Evolutionary conservation across 371 early-diverging fungal genomes (phyloP), one percentile per base, ranked within the genome.

Genomic region (Haplosporangium sp.): DNA sequence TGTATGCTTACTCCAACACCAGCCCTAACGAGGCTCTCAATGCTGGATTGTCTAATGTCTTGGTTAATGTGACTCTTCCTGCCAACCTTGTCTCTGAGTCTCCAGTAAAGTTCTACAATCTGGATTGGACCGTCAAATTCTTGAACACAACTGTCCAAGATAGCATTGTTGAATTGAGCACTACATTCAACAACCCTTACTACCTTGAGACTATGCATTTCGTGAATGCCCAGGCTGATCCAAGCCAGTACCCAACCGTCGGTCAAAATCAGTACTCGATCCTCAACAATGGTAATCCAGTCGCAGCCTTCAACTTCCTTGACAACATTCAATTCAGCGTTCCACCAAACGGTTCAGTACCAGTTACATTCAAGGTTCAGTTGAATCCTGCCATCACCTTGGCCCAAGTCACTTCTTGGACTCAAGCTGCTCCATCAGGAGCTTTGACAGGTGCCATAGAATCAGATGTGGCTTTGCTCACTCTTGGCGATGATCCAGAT

Each of bases 11-110:
- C 37, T 0, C 9, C 4, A 58, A 17, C 0, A 27, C 63, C 0
- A 67, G 40, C 52, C 39, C 10, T 9, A 76, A 76, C 45, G 71
- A 71, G 1, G 76, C 71, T 0, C 27, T 76, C n/a, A 45, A 57
- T 45, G 67, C 71, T 5, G 76, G 71, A 19, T 27, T 76, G 56
- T 20, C 19, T 7, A 19, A 20, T 2, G 7, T 69, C 2, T 39
- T 20, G 4, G 60, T 50, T 17, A 11, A 10, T 1, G 13, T 47
- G 3, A 15, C 52, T 9, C 8, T 75, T 10, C 66, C 66, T 0
- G 27, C 8, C 15, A 5, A 8, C 2, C 10, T 67, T 3, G 2
- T 4, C 0, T 3, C 19, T 9, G 13, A 2, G 1, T 42, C 13
- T 20, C 56, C 47, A 27, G 45, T 61, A 10, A 44, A 52, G 7